phyloP scores from a whole-genome alignment of 2,329 filamentous ascomycete genomes.

The Mycosphaerelloides madeirae region DNA sequence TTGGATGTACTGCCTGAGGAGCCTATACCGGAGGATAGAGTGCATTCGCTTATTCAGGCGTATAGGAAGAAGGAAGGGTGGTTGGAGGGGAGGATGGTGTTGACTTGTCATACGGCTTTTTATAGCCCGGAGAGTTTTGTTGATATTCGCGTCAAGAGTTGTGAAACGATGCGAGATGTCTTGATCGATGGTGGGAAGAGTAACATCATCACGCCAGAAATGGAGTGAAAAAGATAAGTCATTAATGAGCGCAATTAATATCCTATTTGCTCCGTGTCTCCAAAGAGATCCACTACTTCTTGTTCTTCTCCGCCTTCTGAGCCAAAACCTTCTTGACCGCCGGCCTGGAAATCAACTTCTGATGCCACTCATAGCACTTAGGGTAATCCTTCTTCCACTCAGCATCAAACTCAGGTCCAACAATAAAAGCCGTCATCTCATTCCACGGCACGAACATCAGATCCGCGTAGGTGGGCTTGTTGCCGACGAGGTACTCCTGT shows the following conservation, averaged over 20 bases:
- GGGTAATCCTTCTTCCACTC: constrained; percentile 27
- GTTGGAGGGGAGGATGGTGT: constrained; percentile 38
- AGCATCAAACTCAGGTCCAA: constrained; percentile 17
- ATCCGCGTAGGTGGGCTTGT: constrained; percentile 41
- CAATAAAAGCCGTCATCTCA: constrained; percentile 10
- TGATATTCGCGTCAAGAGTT: constrained; percentile 27
- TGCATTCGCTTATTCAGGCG: constrained; percentile 28
- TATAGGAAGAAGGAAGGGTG: constrained; percentile 37
- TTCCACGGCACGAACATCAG: constrained; percentile 39
- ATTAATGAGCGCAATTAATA: too few relatives aligned
- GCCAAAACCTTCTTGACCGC: constrained; percentile 28
- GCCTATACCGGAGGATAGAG: constrained; percentile 27
- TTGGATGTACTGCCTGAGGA: constrained; percentile 33
- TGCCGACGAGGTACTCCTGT: constrained; percentile 40
- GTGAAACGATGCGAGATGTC: constrained; percentile 25
- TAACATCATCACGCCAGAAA: constrained; percentile 26
- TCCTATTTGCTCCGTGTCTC: too few relatives aligned
- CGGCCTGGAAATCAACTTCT: constrained; percentile 25
- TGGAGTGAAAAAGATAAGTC: constrained; percentile 23
- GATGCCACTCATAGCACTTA: constrained; percentile 25
- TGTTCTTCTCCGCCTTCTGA: not conserved
- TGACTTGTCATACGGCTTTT: constrained; percentile 30
- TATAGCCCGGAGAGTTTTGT: constrained; percentile 28
- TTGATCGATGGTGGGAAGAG: constrained; percentile 23
- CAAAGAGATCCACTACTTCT: too few relatives aligned